These are phyloP conservation scores for Capsella bursapastoris DNA, from an alignment of 345 rosid species.

Conservation along the genomic window DNA sequence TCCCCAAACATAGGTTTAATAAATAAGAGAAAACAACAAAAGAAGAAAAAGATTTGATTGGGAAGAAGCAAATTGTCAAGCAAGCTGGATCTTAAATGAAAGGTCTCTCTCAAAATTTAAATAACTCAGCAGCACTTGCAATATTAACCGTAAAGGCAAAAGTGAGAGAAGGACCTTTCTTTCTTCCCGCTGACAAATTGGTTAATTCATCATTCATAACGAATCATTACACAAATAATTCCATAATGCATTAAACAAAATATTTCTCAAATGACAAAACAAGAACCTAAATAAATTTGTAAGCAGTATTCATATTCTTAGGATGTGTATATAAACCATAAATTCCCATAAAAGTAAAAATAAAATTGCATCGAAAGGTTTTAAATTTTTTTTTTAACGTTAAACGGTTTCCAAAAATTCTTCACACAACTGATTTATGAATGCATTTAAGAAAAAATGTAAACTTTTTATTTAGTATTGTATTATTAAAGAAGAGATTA, in stretches of 20 bases:
- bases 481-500: too few species aligned
- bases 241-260: neutral
- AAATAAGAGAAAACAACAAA: neutral
- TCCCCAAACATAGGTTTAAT: conserved; percentile 6
- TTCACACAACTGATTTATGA: too few species aligned
- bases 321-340: too few species aligned
- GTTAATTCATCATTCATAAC: too few species aligned
- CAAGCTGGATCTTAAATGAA: conserved; percentile 47
- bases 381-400: too few species aligned
- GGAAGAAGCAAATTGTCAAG: conserved; percentile 38
- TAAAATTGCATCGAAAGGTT: too few species aligned
- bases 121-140: conserved; percentile 38
- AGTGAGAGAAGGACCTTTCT: conserved; percentile 34
- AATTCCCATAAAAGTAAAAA: too few species aligned
- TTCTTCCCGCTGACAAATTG: conserved; percentile 3
- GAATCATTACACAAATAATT: too few species aligned
- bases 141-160: conserved; percentile 35
- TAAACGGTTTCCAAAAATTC: too few species aligned
- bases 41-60: conserved; percentile 8
- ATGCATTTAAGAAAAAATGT: too few species aligned
- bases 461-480: too few species aligned
- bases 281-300: neutral
- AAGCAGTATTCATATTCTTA: too few species aligned
- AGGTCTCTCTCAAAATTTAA: conserved; percentile 43
- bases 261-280: neutral